These are phyloP conservation scores for Hygrocybe punicea DNA, from an alignment of 768 basidiomycete genomes.

Conservation along the genomic window DNA sequence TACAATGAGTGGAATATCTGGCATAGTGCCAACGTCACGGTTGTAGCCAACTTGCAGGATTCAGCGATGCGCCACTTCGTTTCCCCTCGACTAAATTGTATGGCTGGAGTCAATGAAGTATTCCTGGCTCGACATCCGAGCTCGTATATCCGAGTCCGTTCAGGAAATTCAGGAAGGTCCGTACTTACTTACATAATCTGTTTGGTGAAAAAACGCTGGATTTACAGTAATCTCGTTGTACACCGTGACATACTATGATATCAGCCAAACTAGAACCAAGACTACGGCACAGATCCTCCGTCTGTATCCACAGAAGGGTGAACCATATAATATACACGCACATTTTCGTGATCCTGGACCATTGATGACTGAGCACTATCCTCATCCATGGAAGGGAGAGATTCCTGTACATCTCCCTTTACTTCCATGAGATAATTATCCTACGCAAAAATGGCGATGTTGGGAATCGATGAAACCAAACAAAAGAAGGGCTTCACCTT, in stretches of 20 bases:
- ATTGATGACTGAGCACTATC: conserved; percentile 52
- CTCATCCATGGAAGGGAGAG: conserved; percentile 63
- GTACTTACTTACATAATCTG: background rate
- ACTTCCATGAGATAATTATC: conserved; percentile 84
- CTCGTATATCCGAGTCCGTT: background rate
- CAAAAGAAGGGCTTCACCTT: conserved; percentile 58
- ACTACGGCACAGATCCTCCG: conserved; percentile 30
- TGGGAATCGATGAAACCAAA: background rate
- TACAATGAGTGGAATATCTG: conserved; percentile 46
- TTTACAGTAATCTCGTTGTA: no score
- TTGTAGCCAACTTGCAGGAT: no score
- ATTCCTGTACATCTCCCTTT: conserved; percentile 78
- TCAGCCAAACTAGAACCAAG: background rate
- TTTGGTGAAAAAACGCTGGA: no score
- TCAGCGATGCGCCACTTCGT: background rate
- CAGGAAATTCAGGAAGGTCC: background rate
- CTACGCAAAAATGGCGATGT: conserved; percentile 36
- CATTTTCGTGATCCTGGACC: conserved; percentile 50
- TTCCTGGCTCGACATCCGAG: no score
- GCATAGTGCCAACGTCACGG: conserved; percentile 31
- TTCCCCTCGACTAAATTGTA: background rate
- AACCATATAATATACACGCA: conserved; percentile 83
- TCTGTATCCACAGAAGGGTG: conserved; percentile 85
- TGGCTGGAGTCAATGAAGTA: no score
- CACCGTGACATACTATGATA: no score